Conservation (phyloP, 192 early-diverging fungal species). For the Rhizophagus prolifer region DNA sequence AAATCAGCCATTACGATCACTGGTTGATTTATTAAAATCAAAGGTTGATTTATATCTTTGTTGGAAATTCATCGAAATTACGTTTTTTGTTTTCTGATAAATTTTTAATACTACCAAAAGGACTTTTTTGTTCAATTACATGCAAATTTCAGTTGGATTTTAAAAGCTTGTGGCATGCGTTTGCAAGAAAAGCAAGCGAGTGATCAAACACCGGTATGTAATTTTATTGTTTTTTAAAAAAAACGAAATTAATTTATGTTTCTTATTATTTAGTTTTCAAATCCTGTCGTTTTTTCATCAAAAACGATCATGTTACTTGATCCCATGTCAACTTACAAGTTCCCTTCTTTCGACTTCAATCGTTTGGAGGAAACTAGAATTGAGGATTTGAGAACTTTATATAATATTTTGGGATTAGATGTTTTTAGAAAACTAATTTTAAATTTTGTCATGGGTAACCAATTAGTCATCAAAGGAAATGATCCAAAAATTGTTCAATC, state of each 20-base stretch:
- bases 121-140: conserved; percentile 65
- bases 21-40: conserved; percentile 50
- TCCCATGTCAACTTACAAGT: neutral
- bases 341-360: neutral
- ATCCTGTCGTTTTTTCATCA: neutral
- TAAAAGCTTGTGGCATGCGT: conserved; percentile 54
- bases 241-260: neutral
- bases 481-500: neutral
- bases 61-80: neutral
- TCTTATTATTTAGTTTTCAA: conserved; percentile 11
- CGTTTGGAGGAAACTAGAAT: neutral
- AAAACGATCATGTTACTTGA: conserved; percentile 4
- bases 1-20: conserved; percentile 49
- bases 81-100: conserved; percentile 4
- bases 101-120: conserved; percentile 36
- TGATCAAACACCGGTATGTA: conserved; percentile 49
- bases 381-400: conserved; percentile 10
- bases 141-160: conserved; percentile 57
- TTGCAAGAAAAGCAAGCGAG: conserved; percentile 50
- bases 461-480: conserved; percentile 17
- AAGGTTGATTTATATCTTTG: conserved; percentile 36
- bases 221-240: neutral
- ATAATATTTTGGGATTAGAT: conserved; percentile 1
- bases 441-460: conserved; percentile 27
- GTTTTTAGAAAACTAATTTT: conserved; percentile 25